Conservation (phyloP, 2,329 filamentous ascomycete genomes). For the Pseudogymnoascus sp. region DNA sequence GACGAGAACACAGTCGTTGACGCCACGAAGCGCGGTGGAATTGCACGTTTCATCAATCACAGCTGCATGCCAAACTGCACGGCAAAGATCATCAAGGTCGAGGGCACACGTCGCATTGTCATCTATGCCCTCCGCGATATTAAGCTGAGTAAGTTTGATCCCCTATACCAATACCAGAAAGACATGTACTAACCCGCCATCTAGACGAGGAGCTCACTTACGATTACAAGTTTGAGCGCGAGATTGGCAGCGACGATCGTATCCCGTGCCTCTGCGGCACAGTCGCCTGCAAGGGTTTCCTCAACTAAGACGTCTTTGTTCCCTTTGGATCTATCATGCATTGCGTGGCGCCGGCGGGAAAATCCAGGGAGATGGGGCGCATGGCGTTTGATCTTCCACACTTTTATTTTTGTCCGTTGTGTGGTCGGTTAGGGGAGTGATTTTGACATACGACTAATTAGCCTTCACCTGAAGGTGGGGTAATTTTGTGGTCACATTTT, state of each 20-base stretch:
- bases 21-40: conserved; percentile 96
- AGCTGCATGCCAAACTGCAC: conserved; percentile 98
- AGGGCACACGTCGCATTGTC: conserved; percentile 95
- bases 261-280: conserved; percentile 97
- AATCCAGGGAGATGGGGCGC: conserved; percentile 4
- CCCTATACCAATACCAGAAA: not conserved
- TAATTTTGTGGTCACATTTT: not conserved
- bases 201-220: conserved; percentile 97
- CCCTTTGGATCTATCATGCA: conserved; percentile 7
- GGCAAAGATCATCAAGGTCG: conserved; percentile 98
- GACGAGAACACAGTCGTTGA: conserved; percentile 97
- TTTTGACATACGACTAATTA: conserved; percentile 1
- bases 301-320: conserved; percentile 57
- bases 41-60: conserved; percentile 97
- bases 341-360: not conserved
- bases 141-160: conserved; percentile 65
- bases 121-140: conserved; percentile 98
- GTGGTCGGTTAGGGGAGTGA: not conserved
- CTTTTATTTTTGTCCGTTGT: not conserved
- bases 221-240: conserved; percentile 99
- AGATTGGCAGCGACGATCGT: conserved; percentile 87
- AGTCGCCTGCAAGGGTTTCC: conserved; percentile 93
- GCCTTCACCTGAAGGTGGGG: not conserved
- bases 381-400: not conserved
- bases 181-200: conserved; percentile 17